Conservation (phyloP, 148 eudicot genomes). For the Nepenthes gracilis region DNA sequence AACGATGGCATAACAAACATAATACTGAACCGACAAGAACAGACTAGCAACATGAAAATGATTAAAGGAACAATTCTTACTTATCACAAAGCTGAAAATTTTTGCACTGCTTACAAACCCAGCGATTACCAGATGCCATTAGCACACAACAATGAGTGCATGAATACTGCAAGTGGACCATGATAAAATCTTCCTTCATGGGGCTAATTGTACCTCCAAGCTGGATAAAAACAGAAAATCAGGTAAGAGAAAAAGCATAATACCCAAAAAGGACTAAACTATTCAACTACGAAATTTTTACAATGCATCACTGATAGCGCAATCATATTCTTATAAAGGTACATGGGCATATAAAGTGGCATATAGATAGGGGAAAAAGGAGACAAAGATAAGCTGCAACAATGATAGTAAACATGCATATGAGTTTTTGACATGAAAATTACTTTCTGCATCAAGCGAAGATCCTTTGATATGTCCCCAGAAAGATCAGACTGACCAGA, state of each 20-base stretch:
- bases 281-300: not conserved
- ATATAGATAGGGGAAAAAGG: too few species aligned
- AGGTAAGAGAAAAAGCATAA: not conserved
- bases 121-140: slow-evolving; percentile 75
- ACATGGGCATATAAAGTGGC: too few species aligned
- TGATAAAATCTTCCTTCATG: slow-evolving; percentile 95
- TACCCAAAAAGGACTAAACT: not conserved
- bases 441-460: slow-evolving; percentile 85
- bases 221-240: slow-evolving; percentile 21
- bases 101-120: slow-evolving; percentile 81
- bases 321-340: too few species aligned
- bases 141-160: slow-evolving; percentile 69
- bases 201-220: slow-evolving; percentile 82
- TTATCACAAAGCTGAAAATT: slow-evolving; percentile 82
- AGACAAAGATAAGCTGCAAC: too few species aligned
- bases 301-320: not conserved
- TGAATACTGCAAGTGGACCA: slow-evolving; percentile 92
- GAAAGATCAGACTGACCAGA: slow-evolving; percentile 81
- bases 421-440: not conserved
- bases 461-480: slow-evolving; percentile 76
- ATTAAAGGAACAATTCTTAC: slow-evolving; percentile 25
- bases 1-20: too few species aligned
- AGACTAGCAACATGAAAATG: not conserved
- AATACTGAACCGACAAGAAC: not conserved
- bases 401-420: too few species aligned